A percentile compares a stretch with the other conserved stretches of the same genome.
These are phyloP conservation scores for Baorangia bicolor DNA, from an alignment of 768 basidiomycete genomes.

Conservation along the genomic window DNA sequence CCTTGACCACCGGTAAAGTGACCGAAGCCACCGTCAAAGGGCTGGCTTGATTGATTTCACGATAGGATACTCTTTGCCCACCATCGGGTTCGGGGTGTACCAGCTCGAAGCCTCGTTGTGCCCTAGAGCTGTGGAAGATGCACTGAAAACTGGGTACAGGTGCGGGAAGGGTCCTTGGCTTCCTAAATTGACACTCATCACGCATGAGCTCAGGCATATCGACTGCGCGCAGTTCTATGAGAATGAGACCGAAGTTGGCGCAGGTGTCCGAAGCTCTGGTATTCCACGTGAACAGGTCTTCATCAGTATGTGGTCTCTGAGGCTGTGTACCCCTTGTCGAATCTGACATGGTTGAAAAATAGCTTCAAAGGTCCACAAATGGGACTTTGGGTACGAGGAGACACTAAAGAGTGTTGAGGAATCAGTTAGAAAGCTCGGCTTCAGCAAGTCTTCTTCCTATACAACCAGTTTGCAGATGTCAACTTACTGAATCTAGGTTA, in stretches of 20 bases:
- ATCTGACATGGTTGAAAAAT: background rate
- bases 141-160: constrained; percentile 30
- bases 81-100: constrained; percentile 29
- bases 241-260: constrained; percentile 29
- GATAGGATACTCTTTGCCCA: constrained; percentile 26
- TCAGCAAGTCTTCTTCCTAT: constrained; percentile 6
- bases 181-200: background rate
- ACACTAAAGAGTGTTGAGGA: constrained; percentile 15
- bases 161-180: background rate
- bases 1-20: constrained; percentile 11
- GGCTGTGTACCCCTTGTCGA: background rate
- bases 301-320: constrained; percentile 24
- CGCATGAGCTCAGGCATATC: constrained; percentile 19
- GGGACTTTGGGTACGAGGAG: constrained; percentile 15
- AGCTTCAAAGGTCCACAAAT: constrained; percentile 24
- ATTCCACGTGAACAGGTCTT: constrained; percentile 30
- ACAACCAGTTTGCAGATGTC: background rate
- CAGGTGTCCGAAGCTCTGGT: constrained; percentile 21
- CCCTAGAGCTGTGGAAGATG: constrained; percentile 15
- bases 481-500: constrained; percentile 32
- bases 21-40: too few relatives aligned
- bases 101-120: constrained; percentile 8
- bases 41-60: background rate
- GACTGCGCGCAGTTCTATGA: constrained; percentile 26
- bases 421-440: constrained; percentile 26